phyloP scores from a whole-genome alignment of 306 rosid species.

The Begonia masoniana region DNA sequence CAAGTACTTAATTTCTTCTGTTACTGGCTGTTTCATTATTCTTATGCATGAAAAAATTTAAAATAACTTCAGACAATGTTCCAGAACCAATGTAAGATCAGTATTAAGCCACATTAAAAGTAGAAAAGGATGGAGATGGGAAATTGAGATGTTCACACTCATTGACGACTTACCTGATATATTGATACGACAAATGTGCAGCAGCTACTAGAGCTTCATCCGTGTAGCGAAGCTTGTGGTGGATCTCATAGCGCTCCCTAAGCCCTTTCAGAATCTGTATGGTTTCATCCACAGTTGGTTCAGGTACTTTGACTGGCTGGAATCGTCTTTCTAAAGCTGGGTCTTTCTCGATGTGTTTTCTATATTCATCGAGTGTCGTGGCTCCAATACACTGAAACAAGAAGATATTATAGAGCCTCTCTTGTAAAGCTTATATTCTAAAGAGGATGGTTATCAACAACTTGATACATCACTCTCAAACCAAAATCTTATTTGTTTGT shows the following conservation, averaged over 20 bases:
- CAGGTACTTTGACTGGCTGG: slow-evolving; percentile 86
- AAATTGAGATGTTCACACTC: too few relatives aligned
- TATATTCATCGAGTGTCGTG: slow-evolving; percentile 73
- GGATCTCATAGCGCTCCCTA: slow-evolving; percentile 84
- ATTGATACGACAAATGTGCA: slow-evolving; percentile 74
- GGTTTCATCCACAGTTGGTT: slow-evolving; percentile 77
- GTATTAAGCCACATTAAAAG: not conserved
- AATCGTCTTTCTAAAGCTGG: slow-evolving; percentile 80
- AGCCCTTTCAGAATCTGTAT: slow-evolving; percentile 73
- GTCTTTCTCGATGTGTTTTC: slow-evolving; percentile 73
- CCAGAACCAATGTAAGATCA: too few relatives aligned
- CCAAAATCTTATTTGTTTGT: too few relatives aligned
- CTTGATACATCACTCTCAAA: too few relatives aligned
- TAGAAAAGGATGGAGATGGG: not conserved
- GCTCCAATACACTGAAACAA: slow-evolving; percentile 75
- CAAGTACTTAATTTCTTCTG: too few relatives aligned
- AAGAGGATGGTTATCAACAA: too few relatives aligned
- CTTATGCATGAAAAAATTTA: too few relatives aligned
- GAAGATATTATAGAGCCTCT: too few relatives aligned
- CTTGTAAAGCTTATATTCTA: too few relatives aligned
- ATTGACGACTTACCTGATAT: slow-evolving; percentile 46
- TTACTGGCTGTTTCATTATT: too few relatives aligned
- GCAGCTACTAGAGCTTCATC: slow-evolving; percentile 86
- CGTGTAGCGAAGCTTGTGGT: slow-evolving; percentile 86
- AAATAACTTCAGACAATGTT: too few relatives aligned